Base-by-base conservation (phyloP, 345 rosid species). In the Dipteronia sinensis region DNA sequence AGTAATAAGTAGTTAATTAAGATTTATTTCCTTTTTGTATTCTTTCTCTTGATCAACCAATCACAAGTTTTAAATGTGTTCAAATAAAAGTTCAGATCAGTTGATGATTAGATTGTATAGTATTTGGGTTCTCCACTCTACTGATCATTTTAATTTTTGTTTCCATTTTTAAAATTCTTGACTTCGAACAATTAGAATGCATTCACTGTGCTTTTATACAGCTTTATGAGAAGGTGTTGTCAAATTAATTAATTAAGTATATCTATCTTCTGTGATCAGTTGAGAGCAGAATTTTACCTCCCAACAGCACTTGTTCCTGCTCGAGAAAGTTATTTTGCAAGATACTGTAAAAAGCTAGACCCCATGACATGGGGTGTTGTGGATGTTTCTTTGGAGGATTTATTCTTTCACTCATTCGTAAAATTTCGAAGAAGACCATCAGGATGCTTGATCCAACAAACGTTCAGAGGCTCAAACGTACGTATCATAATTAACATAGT, bases 311-410 rank as follows among this genome's bases (percentile, higher is more conserved):
- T 89, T 15, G 86, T 87, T 47, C 83, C 85, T 3, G 6, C 71
- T 51, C 42, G 92, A 51, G 80, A 85, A 53, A 70, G 82, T 66
- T 77, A 81, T 68, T 86, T 89, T 49, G 88, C 79, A 67, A 87
- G 94, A 72, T 81, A 82, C 47, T 85, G 85, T 59, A 87, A 73
- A 31, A 76, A 75, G 46, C 12, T 86, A 19, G 71, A 40, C 1
- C 4, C n/a, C 9, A 72, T 63, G 49, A 76, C 82, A 17, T 90
- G 92, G 90, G 90, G 73, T 61, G 86, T 90, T 1, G 92, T 87
- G 22, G 94, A 89, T 80, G 82, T 85, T 3, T 85, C 89, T 42
- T 78, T 90, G 72, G 92, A 90, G 27, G 68, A 53, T 58, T 2
- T 87, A 59, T 84, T 87, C 68, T 85, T 83, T n/a, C 69, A 51